These are phyloP conservation scores for Aspergillus puulaauensis DNA, from an alignment of 2,329 filamentous ascomycete species.

Conservation along the genomic window DNA sequence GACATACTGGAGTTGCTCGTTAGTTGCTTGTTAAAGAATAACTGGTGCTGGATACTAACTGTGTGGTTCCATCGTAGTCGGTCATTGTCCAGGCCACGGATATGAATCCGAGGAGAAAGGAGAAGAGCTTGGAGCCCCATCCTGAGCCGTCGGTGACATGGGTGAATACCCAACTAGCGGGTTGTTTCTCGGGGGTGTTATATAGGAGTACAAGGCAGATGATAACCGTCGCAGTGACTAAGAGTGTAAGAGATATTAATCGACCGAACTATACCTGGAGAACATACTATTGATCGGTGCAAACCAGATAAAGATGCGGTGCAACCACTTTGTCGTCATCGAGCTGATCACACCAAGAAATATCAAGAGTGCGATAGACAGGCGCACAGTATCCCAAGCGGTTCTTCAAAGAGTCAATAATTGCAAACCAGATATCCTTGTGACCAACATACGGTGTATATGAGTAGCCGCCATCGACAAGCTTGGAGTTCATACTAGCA, in stretches of 20 bases:
- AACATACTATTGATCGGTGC: slow-evolving; percentile 61
- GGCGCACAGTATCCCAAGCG: slow-evolving; percentile 57
- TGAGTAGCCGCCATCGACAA: slow-evolving; percentile 51
- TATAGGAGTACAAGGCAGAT: slow-evolving; percentile 61
- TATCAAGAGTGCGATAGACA: slow-evolving; percentile 57
- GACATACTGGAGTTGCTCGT: slow-evolving; percentile 51
- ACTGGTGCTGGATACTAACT: slow-evolving; percentile 42
- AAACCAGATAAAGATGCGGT: slow-evolving; percentile 63
- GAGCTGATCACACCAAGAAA: slow-evolving; percentile 62
- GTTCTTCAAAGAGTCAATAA: slow-evolving; percentile 41
- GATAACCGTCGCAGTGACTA: slow-evolving; percentile 58
- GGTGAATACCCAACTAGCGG: slow-evolving; percentile 60
- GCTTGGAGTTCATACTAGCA: slow-evolving; percentile 60
- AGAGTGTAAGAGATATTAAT: background rate
- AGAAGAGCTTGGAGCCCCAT: slow-evolving; percentile 61
- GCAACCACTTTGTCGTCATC: slow-evolving; percentile 59
- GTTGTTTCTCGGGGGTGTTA: slow-evolving; percentile 59
- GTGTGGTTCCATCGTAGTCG: slow-evolving; percentile 66
- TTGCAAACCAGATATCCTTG: background rate
- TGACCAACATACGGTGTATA: slow-evolving; percentile 56
- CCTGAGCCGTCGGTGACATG: slow-evolving; percentile 62
- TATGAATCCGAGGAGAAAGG: slow-evolving; percentile 59
- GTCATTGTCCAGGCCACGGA: slow-evolving; percentile 59
- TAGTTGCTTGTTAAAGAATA: background rate
- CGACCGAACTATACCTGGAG: too few relatives aligned